A percentile compares a stretch with the other conserved stretches of the same genome.
These are phyloP conservation scores for Carex littledalei DNA, from an alignment of 176 grass and related monocot genomes.

Conservation along the genomic window DNA sequence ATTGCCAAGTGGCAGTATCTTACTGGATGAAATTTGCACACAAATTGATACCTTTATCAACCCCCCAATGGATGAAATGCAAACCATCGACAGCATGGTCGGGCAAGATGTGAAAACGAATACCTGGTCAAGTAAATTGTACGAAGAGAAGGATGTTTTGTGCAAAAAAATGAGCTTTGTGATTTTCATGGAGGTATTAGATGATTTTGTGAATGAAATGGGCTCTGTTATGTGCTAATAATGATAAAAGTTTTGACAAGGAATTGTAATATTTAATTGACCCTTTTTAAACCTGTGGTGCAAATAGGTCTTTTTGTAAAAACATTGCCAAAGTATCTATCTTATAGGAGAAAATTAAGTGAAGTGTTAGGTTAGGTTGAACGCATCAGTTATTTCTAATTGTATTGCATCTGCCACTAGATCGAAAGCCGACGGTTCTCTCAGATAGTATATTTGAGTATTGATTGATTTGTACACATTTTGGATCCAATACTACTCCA, in stretches of 20 bases:
- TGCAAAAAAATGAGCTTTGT: slow-evolving; percentile 41
- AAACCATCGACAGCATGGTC: slow-evolving; percentile 41
- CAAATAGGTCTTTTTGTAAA: background rate
- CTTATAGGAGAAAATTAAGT: background rate
- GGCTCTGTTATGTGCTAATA: background rate
- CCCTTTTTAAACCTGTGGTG: no score
- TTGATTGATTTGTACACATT: no score
- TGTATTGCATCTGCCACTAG: no score
- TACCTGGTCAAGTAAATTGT: slow-evolving; percentile 23
- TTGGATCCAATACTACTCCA: no score
- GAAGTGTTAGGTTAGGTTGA: background rate
- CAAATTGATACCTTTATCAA: slow-evolving; percentile 33
- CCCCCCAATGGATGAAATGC: slow-evolving; percentile 37
- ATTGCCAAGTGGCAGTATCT: slow-evolving; percentile 19
- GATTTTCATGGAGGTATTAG: slow-evolving; percentile 39
- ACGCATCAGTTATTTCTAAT: no score
- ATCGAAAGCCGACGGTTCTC: no score
- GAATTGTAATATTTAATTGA: background rate
- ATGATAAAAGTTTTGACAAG: background rate
- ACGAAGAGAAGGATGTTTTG: slow-evolving; percentile 38
- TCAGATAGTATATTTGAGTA: no score
- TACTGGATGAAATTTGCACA: slow-evolving; percentile 50
- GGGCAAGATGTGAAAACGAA: slow-evolving; percentile 32
- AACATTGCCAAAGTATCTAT: background rate
- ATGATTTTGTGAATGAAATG: slow-evolving; percentile 30